These are phyloP conservation scores for Phytophthora aleatoria DNA, from an alignment of 352 stramenopile genomes.

Conservation along the genomic window DNA sequence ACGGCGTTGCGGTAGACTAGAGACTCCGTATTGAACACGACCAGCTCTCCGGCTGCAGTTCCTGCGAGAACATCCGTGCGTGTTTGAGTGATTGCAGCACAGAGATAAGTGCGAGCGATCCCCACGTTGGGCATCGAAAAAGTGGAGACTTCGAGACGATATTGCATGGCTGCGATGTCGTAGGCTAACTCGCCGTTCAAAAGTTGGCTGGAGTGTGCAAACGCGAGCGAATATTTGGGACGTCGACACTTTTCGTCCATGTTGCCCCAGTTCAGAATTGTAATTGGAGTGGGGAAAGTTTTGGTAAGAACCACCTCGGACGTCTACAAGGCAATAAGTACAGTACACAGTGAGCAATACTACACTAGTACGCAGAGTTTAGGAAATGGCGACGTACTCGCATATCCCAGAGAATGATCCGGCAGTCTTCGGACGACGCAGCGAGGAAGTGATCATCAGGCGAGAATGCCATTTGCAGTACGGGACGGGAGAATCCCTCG, in stretches of 20 bases:
- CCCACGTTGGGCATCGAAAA: conserved; percentile 79
- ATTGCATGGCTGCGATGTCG: conserved; percentile 82
- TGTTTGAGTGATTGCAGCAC: conserved; percentile 54
- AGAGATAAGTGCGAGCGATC: conserved; percentile 72
- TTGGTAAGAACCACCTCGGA: conserved; percentile 74
- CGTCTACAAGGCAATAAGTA: conserved; percentile 42
- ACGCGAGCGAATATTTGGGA: conserved; percentile 68
- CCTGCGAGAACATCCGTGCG: conserved; percentile 66
- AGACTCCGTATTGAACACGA: conserved; percentile 82
- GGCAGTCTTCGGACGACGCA: conserved; percentile 65
- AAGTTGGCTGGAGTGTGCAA: conserved; percentile 75
- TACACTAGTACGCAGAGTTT: no score
- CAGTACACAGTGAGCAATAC: neutral
- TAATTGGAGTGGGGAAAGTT: conserved; percentile 63
- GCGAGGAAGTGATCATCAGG: conserved; percentile 80
- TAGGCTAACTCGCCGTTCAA: conserved; percentile 67
- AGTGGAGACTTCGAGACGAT: conserved; percentile 65
- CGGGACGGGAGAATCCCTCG: conserved; percentile 59
- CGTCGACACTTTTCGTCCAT: conserved; percentile 72
- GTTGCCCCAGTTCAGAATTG: conserved; percentile 70
- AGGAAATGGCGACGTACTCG: conserved; percentile 36
- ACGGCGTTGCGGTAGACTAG: conserved; percentile 70
- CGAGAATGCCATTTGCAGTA: conserved; percentile 76
- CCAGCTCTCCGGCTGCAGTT: conserved; percentile 79
- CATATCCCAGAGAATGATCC: conserved; percentile 80